Percentiles rank a stretch among this genome's conserved stretches.
These are phyloP conservation scores for Fusarium burgessii DNA, from an alignment of 2,329 filamentous ascomycete genomes.

Conservation along the genomic window DNA sequence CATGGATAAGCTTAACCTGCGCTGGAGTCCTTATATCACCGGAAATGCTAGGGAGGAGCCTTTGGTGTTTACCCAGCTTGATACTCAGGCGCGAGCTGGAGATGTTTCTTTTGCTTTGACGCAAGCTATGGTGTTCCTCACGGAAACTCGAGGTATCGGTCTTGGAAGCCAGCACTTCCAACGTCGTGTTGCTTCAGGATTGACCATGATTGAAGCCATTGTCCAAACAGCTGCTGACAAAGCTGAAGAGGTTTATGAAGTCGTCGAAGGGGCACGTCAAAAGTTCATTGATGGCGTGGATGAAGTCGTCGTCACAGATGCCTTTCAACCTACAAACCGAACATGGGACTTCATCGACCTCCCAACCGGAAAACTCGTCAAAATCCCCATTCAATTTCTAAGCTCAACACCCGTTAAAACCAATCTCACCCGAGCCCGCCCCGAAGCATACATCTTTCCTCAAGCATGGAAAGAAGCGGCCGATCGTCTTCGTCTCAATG, in stretches of 20 bases:
- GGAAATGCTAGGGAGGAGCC: conserved; percentile 26
- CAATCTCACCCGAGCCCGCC: conserved; percentile 44
- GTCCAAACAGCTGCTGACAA: conserved; percentile 46
- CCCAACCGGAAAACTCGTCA: conserved; percentile 40
- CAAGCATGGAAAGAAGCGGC: conserved; percentile 43
- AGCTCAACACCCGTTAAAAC: conserved; percentile 42
- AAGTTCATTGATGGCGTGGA: conserved; percentile 42
- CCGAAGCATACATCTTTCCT: conserved; percentile 47
- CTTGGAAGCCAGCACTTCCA: conserved; percentile 51
- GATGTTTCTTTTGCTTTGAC: conserved; percentile 45
- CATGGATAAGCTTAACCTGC: conserved; percentile 39
- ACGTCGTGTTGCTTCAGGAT: conserved; percentile 46
- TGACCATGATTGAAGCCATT: conserved; percentile 44
- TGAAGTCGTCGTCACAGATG: conserved; percentile 46
- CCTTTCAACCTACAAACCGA: conserved; percentile 32
- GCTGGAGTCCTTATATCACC: conserved; percentile 47
- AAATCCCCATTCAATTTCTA: conserved; percentile 42
- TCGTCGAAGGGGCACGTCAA: conserved; percentile 38
- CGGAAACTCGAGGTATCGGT: conserved; percentile 47
- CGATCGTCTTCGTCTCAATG: conserved; percentile 40
- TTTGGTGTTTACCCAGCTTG: conserved; percentile 44
- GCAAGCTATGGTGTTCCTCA: conserved; percentile 45
- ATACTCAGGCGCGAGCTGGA: conserved; percentile 42
- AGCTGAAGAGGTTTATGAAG: conserved; percentile 30
- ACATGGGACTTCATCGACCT: conserved; percentile 47